A percentile compares a stretch with the other conserved stretches of the same genome.
These are phyloP conservation scores for Aspergillus olivimuriae DNA, from an alignment of 495 filamentous ascomycete species.

Conservation along the genomic window DNA sequence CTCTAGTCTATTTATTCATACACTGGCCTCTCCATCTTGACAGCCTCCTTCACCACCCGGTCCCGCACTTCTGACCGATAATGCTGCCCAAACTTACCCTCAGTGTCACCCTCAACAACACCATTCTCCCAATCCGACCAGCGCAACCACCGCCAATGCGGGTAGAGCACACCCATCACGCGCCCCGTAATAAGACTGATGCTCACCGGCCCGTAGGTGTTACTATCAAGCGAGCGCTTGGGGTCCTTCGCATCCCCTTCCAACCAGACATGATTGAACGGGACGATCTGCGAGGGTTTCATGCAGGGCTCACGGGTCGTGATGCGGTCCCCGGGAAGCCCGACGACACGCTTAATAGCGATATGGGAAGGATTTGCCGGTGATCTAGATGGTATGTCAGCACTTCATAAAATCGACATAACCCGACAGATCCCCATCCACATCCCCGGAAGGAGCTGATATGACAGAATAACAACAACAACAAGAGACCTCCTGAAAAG, in stretches of 20 bases:
- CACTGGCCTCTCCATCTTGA: constrained; percentile 29
- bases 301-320: constrained; percentile 56
- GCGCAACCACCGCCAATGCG: constrained; percentile 42
- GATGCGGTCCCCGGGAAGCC: constrained; percentile 62
- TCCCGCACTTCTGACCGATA: constrained; percentile 38
- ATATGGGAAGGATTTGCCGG: constrained; percentile 54
- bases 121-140: constrained; percentile 38
- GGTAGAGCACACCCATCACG: constrained; percentile 57
- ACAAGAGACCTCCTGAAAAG: neutral
- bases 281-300: constrained; percentile 49
- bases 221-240: constrained; percentile 58
- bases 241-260: constrained; percentile 62
- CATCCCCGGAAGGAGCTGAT: no score
- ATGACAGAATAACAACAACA: constrained; percentile 1
- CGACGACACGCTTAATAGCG: constrained; percentile 65
- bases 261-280: constrained; percentile 70
- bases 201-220: constrained; percentile 65
- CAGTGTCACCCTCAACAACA: constrained; percentile 16
- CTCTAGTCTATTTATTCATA: constrained; percentile 15
- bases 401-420: no score
- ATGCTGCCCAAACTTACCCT: constrained; percentile 20
- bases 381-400: constrained; percentile 46
- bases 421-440: no score
- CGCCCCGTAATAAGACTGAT: constrained; percentile 55
- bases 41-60: constrained; percentile 32